These are phyloP conservation scores for Colletotrichum liaoningense DNA, from an alignment of 2,329 filamentous ascomycete genomes.

Conservation along the genomic window DNA sequence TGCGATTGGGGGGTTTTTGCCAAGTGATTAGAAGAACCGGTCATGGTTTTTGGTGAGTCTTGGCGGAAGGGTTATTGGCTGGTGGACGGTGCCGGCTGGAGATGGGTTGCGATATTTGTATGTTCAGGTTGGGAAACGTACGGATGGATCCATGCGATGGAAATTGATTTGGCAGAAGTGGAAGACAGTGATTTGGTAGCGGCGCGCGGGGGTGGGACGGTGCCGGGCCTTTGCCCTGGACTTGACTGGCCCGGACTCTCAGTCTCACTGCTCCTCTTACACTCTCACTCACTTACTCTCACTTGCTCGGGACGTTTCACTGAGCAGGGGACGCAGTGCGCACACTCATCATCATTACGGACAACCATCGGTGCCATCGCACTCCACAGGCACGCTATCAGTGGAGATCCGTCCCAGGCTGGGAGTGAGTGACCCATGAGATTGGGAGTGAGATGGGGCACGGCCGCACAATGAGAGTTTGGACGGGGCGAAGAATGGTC, in stretches of 20 bases:
- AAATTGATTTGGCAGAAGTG: not conserved
- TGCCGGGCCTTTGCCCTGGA: not conserved
- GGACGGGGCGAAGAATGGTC: not conserved
- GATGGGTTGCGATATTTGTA: conserved; percentile 24
- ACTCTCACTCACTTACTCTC: not conserved
- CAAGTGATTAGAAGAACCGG: conserved; percentile 26
- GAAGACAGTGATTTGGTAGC: not conserved
- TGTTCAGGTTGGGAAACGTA: not conserved
- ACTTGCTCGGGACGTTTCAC: not conserved
- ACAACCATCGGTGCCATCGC: not conserved
- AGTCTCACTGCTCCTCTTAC: not conserved
- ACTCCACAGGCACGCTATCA: not conserved
- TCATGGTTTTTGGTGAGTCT: conserved; percentile 3
- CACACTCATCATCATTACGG: not conserved
- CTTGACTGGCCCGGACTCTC: not conserved
- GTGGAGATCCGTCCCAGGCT: not conserved
- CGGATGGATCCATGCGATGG: not conserved
- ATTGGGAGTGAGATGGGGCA: not conserved
- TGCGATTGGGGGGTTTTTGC: not conserved
- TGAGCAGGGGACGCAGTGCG: not conserved
- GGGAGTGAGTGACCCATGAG: not conserved
- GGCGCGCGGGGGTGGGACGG: conserved; percentile 34
- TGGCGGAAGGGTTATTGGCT: conserved; percentile 8
- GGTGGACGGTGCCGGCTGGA: not conserved
- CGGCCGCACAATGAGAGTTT: not conserved